These are phyloP conservation scores for Rhodotorula sp. DNA, from an alignment of 1,284 basidiomycete species.

Conservation along the genomic window DNA sequence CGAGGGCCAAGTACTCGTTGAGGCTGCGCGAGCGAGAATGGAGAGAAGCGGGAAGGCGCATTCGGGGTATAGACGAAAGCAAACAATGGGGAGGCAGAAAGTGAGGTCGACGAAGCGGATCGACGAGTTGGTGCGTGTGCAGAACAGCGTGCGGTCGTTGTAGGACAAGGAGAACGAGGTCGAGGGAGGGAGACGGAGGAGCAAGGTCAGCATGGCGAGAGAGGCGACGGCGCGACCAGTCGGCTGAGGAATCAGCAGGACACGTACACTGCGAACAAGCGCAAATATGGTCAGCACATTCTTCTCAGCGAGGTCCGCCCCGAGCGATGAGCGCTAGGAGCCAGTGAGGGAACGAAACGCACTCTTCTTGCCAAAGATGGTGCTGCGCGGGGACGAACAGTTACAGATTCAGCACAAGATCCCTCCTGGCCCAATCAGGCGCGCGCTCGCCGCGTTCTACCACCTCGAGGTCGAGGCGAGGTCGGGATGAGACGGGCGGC, in stretches of 20 bases:
- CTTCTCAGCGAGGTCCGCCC: too few relatives aligned
- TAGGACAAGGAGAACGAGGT: not conserved
- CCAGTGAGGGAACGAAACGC: not conserved
- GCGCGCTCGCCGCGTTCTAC: not conserved
- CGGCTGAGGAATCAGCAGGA: too few relatives aligned
- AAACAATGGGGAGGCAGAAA: not conserved
- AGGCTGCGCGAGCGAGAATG: not conserved
- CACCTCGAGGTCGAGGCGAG: not conserved
- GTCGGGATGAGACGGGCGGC: not conserved
- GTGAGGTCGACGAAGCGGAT: not conserved
- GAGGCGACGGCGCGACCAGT: too few relatives aligned
- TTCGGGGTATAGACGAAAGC: too few relatives aligned
- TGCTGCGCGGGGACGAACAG: conserved; percentile 5
- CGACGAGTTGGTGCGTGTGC: not conserved
- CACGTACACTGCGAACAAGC: too few relatives aligned
- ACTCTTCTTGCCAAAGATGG: conserved; percentile 40
- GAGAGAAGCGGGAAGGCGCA: not conserved
- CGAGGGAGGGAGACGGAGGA: not conserved
- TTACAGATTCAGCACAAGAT: not conserved
- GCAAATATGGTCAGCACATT: too few relatives aligned
- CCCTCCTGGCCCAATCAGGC: too few relatives aligned
- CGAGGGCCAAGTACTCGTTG: conserved; percentile 31
- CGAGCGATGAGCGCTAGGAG: not conserved
- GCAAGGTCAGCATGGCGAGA: not conserved
- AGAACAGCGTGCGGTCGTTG: not conserved